phyloP scores from a whole-genome alignment of 1,284 basidiomycete species.

The Trametes versicolor region DNA sequence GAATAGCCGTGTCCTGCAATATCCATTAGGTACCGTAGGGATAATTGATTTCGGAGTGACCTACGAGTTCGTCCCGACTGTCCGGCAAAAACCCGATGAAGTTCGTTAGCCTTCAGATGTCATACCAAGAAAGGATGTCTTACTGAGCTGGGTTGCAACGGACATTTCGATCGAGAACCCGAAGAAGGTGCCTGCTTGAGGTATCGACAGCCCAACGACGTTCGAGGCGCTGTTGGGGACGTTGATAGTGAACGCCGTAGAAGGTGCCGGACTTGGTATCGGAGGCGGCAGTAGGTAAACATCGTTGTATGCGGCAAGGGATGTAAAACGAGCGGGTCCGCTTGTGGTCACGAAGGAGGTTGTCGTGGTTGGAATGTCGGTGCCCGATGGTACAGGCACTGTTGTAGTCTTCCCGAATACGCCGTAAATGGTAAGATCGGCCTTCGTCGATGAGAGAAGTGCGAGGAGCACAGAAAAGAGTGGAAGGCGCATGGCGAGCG shows the following conservation, averaged over 20 bases:
- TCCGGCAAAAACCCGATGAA: neutral
- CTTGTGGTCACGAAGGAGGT: conserved; percentile 14
- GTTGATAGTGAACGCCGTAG: conserved; percentile 36
- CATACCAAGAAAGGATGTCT: neutral
- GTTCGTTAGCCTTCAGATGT: neutral
- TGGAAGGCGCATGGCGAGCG: conserved; percentile 12
- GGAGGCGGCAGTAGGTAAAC: conserved; percentile 33
- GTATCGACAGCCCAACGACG: conserved; percentile 53
- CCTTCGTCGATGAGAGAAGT: neutral
- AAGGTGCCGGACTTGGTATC: conserved; percentile 26
- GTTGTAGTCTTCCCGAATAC: conserved; percentile 15
- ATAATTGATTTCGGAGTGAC: neutral
- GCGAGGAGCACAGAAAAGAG: conserved; percentile 4
- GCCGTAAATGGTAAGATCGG: conserved; percentile 22
- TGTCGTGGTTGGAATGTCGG: neutral
- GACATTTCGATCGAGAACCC: conserved; percentile 82
- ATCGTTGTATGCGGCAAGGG: conserved; percentile 29
- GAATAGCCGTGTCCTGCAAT: conserved; percentile 48
- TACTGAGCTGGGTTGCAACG: conserved; percentile 64
- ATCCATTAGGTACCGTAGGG: neutral
- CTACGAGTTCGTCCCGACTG: conserved; percentile 33
- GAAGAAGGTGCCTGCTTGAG: conserved; percentile 66
- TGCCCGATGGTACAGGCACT: neutral
- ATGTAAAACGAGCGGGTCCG: conserved; percentile 14
- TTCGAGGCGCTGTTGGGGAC: conserved; percentile 22